Evolutionary conservation across 345 rosid species (phyloP), one percentile per base, ranked within the genome.

Genomic region (Leavenworthia alabamica): DNA sequence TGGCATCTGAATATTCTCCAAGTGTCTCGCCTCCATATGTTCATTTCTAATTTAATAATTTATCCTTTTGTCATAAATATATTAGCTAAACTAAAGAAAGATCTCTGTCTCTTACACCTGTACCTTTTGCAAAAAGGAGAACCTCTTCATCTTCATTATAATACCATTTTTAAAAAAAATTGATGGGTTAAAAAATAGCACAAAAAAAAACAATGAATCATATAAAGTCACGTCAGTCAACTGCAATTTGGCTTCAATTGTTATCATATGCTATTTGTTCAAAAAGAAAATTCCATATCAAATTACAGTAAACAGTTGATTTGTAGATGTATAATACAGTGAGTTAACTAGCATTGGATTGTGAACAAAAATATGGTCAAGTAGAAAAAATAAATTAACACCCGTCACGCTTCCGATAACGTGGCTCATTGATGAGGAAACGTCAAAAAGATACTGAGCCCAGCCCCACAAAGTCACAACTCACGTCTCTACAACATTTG

Each of bases 401-500:
- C 24, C 28, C 3, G 52, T 62, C 52, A 70, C 69, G 68, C 23
- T 47, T 55, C 58, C 35, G 37, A 45, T 62, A 70, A 0, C 64
- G 68, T 70, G 69, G 64, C 69, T 39, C 55, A 39, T 47, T 20
- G 58, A 55, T 55, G 29, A 62, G 64, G 64, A 39, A 55, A 70
- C 16, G 43, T 56, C 64, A 55, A 69, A 35, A 23, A 7, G 68
- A 69, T 69, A 69, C 73, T 45, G 49, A 37, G n/a, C 64, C 54
- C 64, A 62, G 28, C 58, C 51, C 39, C 32, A 19, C 60, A 64
- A 52, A 53, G 56, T 56, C 50, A 67, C 63, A 32, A 26, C 7
- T 26, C 28, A 26, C 28, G 28, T 26, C 28, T 32, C 69, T 55
- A 61, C 47, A 52, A 17, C 19, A 60, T 24, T 36, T 44, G 13